Conservation (phyloP, 768 basidiomycete genomes). For the Naganishia onofrii region DNA sequence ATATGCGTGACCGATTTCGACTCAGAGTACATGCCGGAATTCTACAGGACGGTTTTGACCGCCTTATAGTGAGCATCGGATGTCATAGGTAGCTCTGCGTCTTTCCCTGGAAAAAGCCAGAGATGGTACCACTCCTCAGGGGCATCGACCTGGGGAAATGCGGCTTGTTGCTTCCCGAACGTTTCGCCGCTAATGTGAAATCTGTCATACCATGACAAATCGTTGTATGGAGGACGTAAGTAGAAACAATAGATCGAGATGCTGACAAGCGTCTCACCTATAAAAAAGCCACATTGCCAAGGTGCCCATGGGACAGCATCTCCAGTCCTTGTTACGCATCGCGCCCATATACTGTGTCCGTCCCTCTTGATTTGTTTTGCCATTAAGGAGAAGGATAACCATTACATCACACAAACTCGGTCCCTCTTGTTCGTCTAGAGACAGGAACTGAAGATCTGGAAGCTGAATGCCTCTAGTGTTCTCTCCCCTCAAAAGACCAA, state of each 20-base stretch:
- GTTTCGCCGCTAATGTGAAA: neutral
- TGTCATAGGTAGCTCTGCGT: neutral
- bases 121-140: neutral
- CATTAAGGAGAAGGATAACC: neutral
- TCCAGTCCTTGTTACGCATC: slow-evolving; percentile 6
- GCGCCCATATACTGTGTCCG: neutral
- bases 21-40: neutral
- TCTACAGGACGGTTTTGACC: neutral
- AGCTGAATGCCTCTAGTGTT: neutral
- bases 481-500: neutral
- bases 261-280: neutral
- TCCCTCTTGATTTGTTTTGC: slow-evolving; percentile 8
- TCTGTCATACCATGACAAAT: neutral
- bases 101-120: neutral
- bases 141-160: neutral
- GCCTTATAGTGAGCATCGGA: neutral
- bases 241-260: no score
- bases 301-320: neutral
- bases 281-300: neutral
- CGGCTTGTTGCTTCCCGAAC: neutral
- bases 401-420: neutral
- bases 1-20: slow-evolving; percentile 1
- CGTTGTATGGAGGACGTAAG: neutral
- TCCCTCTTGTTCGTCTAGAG: neutral
- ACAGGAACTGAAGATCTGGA: slow-evolving; percentile 1